These are phyloP conservation scores for Globisporangium perplexum DNA, from an alignment of 352 stramenopile species.

Conservation along the genomic window DNA sequence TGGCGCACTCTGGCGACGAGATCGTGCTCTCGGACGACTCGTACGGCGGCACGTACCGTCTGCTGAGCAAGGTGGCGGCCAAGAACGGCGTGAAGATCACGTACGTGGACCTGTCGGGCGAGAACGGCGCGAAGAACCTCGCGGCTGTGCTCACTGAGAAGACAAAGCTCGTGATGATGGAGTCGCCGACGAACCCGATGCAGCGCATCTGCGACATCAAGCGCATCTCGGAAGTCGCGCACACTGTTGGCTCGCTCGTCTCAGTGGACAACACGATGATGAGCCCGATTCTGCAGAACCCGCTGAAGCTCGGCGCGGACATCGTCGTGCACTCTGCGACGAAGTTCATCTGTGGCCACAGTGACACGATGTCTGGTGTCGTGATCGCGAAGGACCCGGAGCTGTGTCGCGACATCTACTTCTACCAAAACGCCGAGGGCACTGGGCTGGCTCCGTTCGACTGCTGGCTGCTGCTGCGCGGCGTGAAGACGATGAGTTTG, in stretches of 20 bases:
- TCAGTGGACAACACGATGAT: conserved; percentile 97
- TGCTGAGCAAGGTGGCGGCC: conserved; percentile 85
- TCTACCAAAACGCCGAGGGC: conserved; percentile 88
- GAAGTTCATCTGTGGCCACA: conserved; percentile 98
- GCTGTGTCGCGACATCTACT: conserved; percentile 81
- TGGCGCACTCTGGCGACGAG: conserved; percentile 88
- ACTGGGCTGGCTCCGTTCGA: conserved; percentile 89
- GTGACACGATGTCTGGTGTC: conserved; percentile 94
- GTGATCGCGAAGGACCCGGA: conserved; percentile 84
- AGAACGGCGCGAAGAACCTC: conserved; percentile 59
- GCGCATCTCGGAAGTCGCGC: conserved; percentile 69
- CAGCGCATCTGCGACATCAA: conserved; percentile 93
- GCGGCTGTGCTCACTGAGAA: conserved; percentile 43
- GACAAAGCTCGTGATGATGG: conserved; percentile 95
- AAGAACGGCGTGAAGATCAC: conserved; percentile 75
- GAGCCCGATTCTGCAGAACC: conserved; percentile 94
- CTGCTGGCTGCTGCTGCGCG: conserved; percentile 86
- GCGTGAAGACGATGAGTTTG: conserved; percentile 88
- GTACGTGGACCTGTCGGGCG: conserved; percentile 84
- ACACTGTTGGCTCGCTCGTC: conserved; percentile 74
- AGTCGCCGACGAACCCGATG: conserved; percentile 96
- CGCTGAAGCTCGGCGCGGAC: conserved; percentile 92
- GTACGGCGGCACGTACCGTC: conserved; percentile 95
- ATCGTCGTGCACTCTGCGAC: conserved; percentile 96
- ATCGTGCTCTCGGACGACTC: conserved; percentile 93